Base-by-base conservation (phyloP, 192 early-diverging fungal genomes). In the Pecoramyces ruminantium region DNA sequence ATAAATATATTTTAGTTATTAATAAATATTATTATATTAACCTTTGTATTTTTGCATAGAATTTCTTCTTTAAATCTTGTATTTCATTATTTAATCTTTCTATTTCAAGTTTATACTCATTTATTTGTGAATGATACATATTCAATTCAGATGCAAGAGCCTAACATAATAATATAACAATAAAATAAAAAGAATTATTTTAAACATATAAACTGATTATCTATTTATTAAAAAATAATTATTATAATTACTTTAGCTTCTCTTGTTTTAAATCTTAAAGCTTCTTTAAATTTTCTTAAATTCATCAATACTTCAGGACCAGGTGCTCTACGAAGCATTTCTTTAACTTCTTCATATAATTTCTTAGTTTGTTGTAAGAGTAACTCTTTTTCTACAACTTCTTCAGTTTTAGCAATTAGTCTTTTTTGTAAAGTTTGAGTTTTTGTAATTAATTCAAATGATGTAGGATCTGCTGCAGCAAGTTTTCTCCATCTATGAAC, bases 71-170 rank as follows among this genome's bases (percentile, higher is more conserved):
- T 27, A 89, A 77, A n/a, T 87, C 88, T 79, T 90, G 89, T 77
- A 88, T 79, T 79, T 90, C 88, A 14, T 86, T 84, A 29, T 86
- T 88, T 29, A 91, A 83, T 14, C 84, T 80, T 78, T 89, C 89
- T 58, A 91, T 89, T 79, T 91, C 88, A 79, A 87, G 88, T 81
- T 90, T 90, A 84, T 88, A 89, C 79, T 91, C 89, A 80, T 88
- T 89, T 8, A 87, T 86, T 87, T 91, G 90, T 29, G 88, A 86
- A 78, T 90, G 88, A 78, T 90, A 90, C 90, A 90, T 91, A 85
- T 90, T 91, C 17, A 91, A 85, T 78, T 91, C 90, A 16, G 89
- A 89, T 29, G 90, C 90, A 27, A 91, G 86, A 13, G 90, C 82
- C 87, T 90, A 77, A 13, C 12, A n/a, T n/a, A n/a, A n/a, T n/a